Base-by-base conservation (phyloP, 2,329 filamentous ascomycete genomes). In the Apiospora rasikravindrae region DNA sequence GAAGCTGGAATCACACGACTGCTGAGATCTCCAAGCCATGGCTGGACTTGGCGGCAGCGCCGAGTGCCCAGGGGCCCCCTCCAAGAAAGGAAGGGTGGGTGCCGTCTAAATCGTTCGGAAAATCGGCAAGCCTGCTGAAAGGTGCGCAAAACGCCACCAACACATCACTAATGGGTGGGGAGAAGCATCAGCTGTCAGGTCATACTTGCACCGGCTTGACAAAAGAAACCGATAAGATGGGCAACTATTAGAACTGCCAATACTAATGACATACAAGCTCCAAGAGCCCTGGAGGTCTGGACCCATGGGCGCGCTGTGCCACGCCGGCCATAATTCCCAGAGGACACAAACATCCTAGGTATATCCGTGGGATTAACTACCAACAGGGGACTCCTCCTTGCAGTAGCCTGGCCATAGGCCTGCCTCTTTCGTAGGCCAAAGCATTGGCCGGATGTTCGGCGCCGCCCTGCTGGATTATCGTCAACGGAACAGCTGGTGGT, bases 101-200 rank as follows among this genome's bases (percentile, higher is more conserved):
- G 53, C 42, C 29, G 67, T 49, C 10, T 49, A 49, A 69, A 49
- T 49, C 26, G 44, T 49, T 49, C 44, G 67, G 67, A 49, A 69
- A 69, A 69, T 49, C 67, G 67, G 67, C 67, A 69, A 69, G 67
- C 67, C 67, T 47, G 67, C 26, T 29, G 44, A n/a, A 64, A n/a
- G 57, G 29, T 33, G 57, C 57, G 33, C 33, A 40, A 64, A 40
- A 40, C 33, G 33, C 57, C 57, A 64, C 57, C 57, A 64, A 57
- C 45, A 37, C 57, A 64, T 13, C 11, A 22, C 29, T 40, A 40
- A n/a, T 33, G 57, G 57, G 57, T 64, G 57, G 57, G 5, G 57
- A 40, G 57, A 64, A 11, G 19, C 57, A 40, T 64, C 33, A 64
- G 57, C 57, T 64, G 33, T 64, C 57, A 64, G 57, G 57, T 7